phyloP scores from a whole-genome alignment of 768 basidiomycete genomes.

The Rubroboletus pulcherrimus region DNA sequence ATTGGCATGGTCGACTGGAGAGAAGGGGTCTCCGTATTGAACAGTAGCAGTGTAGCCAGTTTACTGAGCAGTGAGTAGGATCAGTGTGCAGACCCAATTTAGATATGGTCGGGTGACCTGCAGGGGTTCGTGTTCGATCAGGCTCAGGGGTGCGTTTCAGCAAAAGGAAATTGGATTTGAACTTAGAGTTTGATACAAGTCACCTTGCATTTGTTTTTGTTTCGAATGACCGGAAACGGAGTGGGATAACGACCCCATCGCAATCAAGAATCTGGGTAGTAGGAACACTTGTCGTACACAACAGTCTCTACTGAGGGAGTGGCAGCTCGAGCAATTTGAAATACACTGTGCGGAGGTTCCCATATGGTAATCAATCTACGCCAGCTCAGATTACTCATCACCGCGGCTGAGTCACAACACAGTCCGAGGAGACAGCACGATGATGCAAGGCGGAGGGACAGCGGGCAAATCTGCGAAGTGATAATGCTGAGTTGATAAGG shows the following conservation, averaged over 20 bases:
- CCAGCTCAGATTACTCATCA: neutral
- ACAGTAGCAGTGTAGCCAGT: no score
- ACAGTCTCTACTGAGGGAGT: no score
- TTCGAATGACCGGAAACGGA: no score
- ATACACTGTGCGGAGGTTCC: neutral
- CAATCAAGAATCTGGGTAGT: no score
- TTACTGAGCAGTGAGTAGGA: no score
- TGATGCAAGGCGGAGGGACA: neutral
- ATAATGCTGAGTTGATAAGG: neutral
- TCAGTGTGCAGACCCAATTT: neutral
- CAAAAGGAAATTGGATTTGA: neutral
- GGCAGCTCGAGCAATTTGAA: conserved; percentile 2
- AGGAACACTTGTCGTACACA: no score
- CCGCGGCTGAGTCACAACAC: neutral
- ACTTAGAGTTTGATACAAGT: no score
- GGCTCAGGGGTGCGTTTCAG: neutral
- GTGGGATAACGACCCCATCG: no score
- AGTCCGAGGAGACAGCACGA: neutral
- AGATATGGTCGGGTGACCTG: neutral
- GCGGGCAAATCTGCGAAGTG: neutral
- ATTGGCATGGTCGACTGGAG: no score
- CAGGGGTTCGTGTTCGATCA: neutral
- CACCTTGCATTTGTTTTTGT: no score
- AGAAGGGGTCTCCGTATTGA: no score
- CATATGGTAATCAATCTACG: conserved; percentile 5